A percentile compares a stretch with the other conserved stretches of the same genome.
Evolutionary conservation across 78 protist species (phyloP).

Genomic region (Dictyostelium intermedium): DNA sequence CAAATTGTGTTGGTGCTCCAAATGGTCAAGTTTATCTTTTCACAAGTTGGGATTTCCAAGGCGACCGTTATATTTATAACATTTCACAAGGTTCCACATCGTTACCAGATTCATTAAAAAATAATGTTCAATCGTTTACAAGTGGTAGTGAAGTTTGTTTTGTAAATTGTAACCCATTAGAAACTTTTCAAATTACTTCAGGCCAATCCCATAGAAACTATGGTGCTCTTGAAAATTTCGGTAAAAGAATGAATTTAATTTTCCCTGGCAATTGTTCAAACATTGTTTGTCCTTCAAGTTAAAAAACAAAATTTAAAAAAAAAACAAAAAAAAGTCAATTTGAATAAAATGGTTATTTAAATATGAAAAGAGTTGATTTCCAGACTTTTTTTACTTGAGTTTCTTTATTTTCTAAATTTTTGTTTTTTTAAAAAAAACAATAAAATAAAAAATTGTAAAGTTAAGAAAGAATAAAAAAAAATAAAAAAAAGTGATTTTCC

Average conservation of each 20-base stretch:
- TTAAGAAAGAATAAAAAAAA: too few relatives aligned
- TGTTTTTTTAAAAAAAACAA: not conserved
- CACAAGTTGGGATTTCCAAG: not conserved
- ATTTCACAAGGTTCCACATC: not conserved
- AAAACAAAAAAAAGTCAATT: not conserved
- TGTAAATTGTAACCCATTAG: not conserved
- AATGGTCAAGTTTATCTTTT: not conserved
- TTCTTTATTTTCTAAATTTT: not conserved
- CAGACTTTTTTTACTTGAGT: too few relatives aligned
- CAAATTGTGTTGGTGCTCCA: not conserved
- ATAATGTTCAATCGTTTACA: not conserved
- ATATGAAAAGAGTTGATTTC: too few relatives aligned
- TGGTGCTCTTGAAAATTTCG: not conserved
- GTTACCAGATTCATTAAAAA: not conserved
- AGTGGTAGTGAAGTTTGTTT: not conserved
- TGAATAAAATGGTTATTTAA: too few relatives aligned
- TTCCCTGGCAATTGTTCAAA: not conserved
- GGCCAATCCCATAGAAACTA: slow-evolving; percentile 1
- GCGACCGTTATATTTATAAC: not conserved
- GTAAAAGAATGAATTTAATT: not conserved
- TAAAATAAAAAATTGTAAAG: too few relatives aligned
- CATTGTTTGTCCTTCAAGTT: not conserved
- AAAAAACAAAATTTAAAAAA: not conserved
- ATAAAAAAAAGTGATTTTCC: too few relatives aligned
- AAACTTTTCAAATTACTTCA: not conserved